A percentile compares a stretch with the other conserved stretches of the same genome.
These are phyloP conservation scores for Amanita thiersii DNA, from an alignment of 768 basidiomycete genomes.

Conservation along the genomic window DNA sequence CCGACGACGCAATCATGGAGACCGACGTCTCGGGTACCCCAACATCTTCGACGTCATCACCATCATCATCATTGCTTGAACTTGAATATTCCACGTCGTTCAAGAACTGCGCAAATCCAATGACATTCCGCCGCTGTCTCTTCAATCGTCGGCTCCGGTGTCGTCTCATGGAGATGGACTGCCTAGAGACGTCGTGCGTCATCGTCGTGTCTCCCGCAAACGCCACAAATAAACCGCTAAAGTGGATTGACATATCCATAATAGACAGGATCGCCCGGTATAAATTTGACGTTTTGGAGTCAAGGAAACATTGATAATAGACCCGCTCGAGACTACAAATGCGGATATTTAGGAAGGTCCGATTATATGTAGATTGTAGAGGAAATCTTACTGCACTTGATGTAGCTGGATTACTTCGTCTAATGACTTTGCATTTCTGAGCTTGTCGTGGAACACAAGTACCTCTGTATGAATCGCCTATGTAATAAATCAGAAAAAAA, in stretches of 20 bases:
- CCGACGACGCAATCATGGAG: constrained; percentile 23
- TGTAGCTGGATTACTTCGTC: constrained; percentile 73
- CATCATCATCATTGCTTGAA: constrained; percentile 42
- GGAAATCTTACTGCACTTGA: constrained; percentile 51
- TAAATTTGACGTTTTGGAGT: constrained; percentile 48
- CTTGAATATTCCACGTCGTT: constrained; percentile 25
- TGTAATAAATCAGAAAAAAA: constrained; percentile 5
- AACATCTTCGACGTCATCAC: constrained; percentile 20
- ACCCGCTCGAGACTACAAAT: constrained; percentile 49
- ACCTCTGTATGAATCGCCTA: constrained; percentile 68
- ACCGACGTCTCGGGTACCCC: constrained; percentile 29
- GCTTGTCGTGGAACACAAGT: constrained; percentile 45
- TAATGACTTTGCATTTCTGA: constrained; percentile 50
- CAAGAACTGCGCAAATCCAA: constrained; percentile 47
- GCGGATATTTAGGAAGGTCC: constrained; percentile 1
- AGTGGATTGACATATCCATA: constrained; percentile 67
- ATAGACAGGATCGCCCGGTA: constrained; percentile 61
- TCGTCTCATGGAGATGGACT: constrained; percentile 42
- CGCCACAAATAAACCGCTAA: constrained; percentile 53
- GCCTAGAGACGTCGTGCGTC: constrained; percentile 49
- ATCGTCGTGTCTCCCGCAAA: constrained; percentile 52
- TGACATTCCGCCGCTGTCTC: constrained; percentile 45
- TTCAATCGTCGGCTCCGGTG: constrained; percentile 58
- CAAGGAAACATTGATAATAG: constrained; percentile 52
- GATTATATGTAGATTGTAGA: background rate